Evolutionary conservation across 306 rosid species (phyloP).

Genomic region (Vigna mungo): DNA sequence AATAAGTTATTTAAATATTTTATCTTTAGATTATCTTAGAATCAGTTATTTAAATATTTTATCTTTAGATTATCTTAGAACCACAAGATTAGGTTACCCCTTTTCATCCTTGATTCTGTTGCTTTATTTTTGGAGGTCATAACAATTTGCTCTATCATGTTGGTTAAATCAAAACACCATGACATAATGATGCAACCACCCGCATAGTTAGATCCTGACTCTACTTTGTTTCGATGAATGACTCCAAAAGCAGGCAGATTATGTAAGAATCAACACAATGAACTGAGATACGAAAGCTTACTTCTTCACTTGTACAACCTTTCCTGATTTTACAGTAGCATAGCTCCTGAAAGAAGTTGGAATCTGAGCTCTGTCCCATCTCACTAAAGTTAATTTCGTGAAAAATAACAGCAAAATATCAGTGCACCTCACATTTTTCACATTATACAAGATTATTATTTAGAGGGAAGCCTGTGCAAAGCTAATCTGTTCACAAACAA

Average conservation of each 20-base stretch:
- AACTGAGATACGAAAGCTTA: constrained; percentile 44
- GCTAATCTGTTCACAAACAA: neutral
- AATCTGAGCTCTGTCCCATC: constrained; percentile 52
- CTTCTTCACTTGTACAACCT: constrained; percentile 64
- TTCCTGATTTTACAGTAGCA: constrained; percentile 61
- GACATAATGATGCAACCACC: neutral
- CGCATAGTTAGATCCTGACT: neutral
- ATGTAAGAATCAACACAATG: neutral
- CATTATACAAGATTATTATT: neutral
- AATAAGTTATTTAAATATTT: no score
- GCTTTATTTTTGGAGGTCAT: no score
- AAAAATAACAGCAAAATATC: constrained; percentile 23
- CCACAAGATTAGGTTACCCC: no score
- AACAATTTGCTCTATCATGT: neutral
- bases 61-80: no score
- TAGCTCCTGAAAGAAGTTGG: constrained; percentile 53
- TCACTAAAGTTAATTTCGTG: constrained; percentile 44
- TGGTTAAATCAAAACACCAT: constrained; percentile 23
- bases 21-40: no score
- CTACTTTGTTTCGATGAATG: neutral
- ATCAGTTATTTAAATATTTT: no score
- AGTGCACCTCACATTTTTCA: constrained; percentile 21
- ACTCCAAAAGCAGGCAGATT: neutral
- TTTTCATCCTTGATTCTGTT: no score
- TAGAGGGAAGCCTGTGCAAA: neutral